Evolutionary conservation across 2,329 filamentous ascomycete species (phyloP), one percentile per base, ranked within the genome.

Genomic region (Fusarium nodosum): DNA sequence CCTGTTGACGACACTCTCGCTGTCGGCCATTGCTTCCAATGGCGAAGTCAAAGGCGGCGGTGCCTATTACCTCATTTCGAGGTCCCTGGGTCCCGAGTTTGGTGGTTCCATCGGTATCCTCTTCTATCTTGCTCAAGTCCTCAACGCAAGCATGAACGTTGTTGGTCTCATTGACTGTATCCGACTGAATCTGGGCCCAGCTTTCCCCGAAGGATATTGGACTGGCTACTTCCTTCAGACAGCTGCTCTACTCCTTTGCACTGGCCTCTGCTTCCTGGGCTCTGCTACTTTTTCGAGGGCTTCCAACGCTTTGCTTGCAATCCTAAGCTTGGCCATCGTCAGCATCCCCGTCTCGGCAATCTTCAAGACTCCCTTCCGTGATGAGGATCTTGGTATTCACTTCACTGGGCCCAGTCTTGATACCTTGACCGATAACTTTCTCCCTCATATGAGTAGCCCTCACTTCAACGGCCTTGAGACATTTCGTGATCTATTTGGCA

Each of bases 1-100:
- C 76, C 84, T 96, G n/a, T 83, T 97, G 54, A 97, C 93, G 0
- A 93, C 91, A 0, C 88, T 97, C 74, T 97, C 93, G 4, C 87
- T 97, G 31, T 97, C 93, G 7, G 93, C 93, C 12, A 95, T 97
- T 73, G 93, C 93, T 34, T 94, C 93, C 3, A 97, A 97, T 77
- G 93, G 93, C 28, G 94, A 94, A 47, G 93, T 97, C 58, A 90
- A 93, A 72, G 93, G 93, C 16, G 93, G 93, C 16, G 93, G 93
- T 53, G 93, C 93, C 38, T 97, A 97, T 77, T 97, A 95, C 74
- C 83, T 97, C 59, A 97, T 97, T 60, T 97, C 93, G 9, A 87
- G 93, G 65, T 94, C 92, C 45, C 82, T 97, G 5, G 93, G 93
- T 0, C 93, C 93, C 9, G 93, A 97, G 75, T 97, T 97, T 76